Evolutionary conservation across 2,329 filamentous ascomycete genomes (phyloP).

Genomic region (Magnaporthales sp.): DNA sequence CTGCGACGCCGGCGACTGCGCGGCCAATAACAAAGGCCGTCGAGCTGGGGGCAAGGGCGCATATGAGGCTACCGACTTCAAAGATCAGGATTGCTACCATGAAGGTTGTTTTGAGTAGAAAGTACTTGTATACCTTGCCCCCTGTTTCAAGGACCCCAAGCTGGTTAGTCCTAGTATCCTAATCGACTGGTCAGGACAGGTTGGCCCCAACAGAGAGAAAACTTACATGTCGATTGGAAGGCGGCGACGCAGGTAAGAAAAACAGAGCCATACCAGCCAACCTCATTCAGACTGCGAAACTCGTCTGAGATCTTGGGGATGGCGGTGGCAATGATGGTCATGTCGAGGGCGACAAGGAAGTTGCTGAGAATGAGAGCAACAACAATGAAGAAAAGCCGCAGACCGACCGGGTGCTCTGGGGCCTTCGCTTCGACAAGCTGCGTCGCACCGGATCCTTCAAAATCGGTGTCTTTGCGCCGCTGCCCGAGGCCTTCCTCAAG

Average conservation of each 20-base stretch:
- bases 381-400: background rate
- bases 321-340: conserved; percentile 48
- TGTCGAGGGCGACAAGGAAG: conserved; percentile 38
- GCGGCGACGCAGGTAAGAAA: conserved; percentile 40
- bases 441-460: no score
- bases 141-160: no score
- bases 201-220: no score
- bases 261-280: conserved; percentile 51
- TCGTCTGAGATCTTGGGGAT: conserved; percentile 48
- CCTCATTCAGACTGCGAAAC: conserved; percentile 40
- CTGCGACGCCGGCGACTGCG: conserved; percentile 43
- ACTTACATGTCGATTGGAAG: conserved; percentile 31
- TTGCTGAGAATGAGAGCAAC: conserved; percentile 35
- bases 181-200: no score
- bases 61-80: conserved; percentile 47
- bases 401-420: background rate
- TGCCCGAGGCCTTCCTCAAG: no score
- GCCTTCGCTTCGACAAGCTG: no score
- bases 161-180: no score
- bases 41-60: conserved; percentile 37
- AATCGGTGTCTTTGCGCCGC: no score
- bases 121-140: conserved; percentile 42
- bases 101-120: conserved; percentile 29
- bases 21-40: conserved; percentile 45
- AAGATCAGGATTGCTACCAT: conserved; percentile 28